These are phyloP conservation scores for Datisca glomerata DNA, from an alignment of 306 rosid genomes.

Conservation along the genomic window DNA sequence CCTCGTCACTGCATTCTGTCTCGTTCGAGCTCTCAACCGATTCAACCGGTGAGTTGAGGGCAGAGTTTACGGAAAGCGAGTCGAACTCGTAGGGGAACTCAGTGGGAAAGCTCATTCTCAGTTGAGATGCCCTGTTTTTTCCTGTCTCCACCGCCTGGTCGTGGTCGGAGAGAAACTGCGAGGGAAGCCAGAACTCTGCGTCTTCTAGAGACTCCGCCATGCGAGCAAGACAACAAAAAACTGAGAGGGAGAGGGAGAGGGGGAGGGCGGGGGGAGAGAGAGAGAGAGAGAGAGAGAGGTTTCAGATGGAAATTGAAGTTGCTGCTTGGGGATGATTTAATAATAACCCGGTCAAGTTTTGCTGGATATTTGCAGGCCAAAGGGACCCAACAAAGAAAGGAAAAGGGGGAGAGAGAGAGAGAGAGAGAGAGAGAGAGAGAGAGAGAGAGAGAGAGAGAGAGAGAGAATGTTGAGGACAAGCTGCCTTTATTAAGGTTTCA, in stretches of 20 bases:
- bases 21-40: slow-evolving; percentile 27
- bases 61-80: neutral
- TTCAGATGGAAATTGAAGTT: neutral
- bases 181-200: neutral
- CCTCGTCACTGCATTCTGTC: slow-evolving; percentile 55
- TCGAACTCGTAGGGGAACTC: slow-evolving; percentile 15
- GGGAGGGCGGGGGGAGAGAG: too few relatives aligned
- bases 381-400: slow-evolving; percentile 2
- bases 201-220: slow-evolving; percentile 5
- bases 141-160: too few relatives aligned
- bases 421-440: neutral
- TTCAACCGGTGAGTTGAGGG: slow-evolving; percentile 13
- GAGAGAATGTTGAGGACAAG: slow-evolving; percentile 4
- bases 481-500: slow-evolving; percentile 3
- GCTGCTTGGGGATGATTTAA: slow-evolving; percentile 2
- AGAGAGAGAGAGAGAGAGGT: neutral
- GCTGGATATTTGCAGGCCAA: neutral
- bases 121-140: too few relatives aligned
- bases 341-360: neutral
- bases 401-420: neutral
- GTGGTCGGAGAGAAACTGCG: neutral
- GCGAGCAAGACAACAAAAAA: neutral
- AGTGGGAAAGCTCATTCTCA: neutral
- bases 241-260: neutral
- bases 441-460: neutral